A percentile compares a stretch with the other conserved stretches of the same genome.
Evolutionary conservation across 768 basidiomycete species (phyloP).

Genomic region (Psilocybe tampanensis): DNA sequence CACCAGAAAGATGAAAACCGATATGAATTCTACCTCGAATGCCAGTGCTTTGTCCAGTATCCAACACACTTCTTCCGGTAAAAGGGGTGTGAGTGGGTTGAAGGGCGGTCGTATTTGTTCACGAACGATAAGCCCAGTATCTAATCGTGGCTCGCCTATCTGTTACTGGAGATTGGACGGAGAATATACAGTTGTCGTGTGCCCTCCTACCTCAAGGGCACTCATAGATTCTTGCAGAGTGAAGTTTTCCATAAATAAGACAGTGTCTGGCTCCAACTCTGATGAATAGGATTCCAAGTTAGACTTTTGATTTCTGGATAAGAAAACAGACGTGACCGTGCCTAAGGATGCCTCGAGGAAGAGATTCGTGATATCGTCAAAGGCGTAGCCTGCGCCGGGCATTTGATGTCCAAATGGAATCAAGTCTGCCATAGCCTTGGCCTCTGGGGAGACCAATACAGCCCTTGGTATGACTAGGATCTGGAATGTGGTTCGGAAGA

Average conservation of each 20-base stretch:
- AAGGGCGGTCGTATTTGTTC: conserved; percentile 53
- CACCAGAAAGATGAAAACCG: neutral
- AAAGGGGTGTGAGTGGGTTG: conserved; percentile 60
- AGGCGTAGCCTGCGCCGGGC: conserved; percentile 62
- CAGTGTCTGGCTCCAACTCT: conserved; percentile 65
- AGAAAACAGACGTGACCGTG: conserved; percentile 29
- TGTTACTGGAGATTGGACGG: conserved; percentile 30
- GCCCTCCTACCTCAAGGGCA: conserved; percentile 69
- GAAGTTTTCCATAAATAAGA: conserved; percentile 71
- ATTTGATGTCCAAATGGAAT: conserved; percentile 24
- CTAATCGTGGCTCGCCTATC: conserved; percentile 91
- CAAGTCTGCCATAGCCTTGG: conserved; percentile 16
- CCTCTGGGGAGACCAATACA: conserved; percentile 4
- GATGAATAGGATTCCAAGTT: conserved; percentile 4
- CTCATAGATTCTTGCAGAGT: conserved; percentile 91
- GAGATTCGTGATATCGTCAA: conserved; percentile 62
- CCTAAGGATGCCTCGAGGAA: conserved; percentile 66
- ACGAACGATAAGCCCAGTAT: conserved; percentile 67
- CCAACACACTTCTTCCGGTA: conserved; percentile 87
- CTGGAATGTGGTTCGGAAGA: conserved; percentile 16
- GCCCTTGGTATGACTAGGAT: conserved; percentile 1
- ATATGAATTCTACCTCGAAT: conserved; percentile 67
- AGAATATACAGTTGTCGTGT: conserved; percentile 1
- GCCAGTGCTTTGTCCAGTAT: conserved; percentile 78
- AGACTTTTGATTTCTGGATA: neutral